Base-by-base conservation (phyloP, 202 grass and related monocot species). In the Dendrocalamus latiflorus region DNA sequence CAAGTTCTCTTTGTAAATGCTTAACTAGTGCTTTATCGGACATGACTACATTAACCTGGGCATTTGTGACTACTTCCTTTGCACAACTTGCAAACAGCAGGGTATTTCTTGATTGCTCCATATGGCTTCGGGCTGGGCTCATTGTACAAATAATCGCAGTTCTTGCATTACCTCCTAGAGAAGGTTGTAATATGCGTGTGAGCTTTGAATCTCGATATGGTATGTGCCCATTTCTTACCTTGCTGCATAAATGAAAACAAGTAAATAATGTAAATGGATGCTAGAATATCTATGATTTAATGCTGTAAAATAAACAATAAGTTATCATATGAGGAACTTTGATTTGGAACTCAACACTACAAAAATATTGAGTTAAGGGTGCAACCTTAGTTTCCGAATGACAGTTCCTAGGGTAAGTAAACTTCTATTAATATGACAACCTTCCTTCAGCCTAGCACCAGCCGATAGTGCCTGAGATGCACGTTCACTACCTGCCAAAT, bases 391-490 rank as follows among this genome's bases (percentile, higher is more conserved):
- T 60, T 99, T 99, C 15, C 96, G 89, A 70, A 99, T 99, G 79
- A 99, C 93, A 79, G 85, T 92, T 88, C 93, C 91, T 42, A 99
- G 83, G 28, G 96, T 95, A 66, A 99, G 89, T 66, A 99, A 85
- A 89, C 93, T 99, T 83, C 89, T 91, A 87, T 99, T 99, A 78
- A 99, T 99, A 60, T 99, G 96, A 33, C 93, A 99, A 72, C 96
- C 96, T 89, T 99, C n/a, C n/a, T n/a, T n/a, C n/a, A n/a, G n/a
- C n/a, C n/a, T n/a, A n/a, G n/a, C n/a, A n/a, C n/a, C n/a, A 81
- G 87, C 85, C 65, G 96, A 99, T 47, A 92, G 86, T 87, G 96
- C 87, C 70, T 99, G 96, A 89, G 93, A 95, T 78, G 89, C 89
- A 37, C 93, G 93, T 57, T 99, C 93, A 69, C 96, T 99, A 81